Base-by-base conservation (phyloP, 2,329 filamentous ascomycete species). In the Chalaropsis thielavioides region DNA sequence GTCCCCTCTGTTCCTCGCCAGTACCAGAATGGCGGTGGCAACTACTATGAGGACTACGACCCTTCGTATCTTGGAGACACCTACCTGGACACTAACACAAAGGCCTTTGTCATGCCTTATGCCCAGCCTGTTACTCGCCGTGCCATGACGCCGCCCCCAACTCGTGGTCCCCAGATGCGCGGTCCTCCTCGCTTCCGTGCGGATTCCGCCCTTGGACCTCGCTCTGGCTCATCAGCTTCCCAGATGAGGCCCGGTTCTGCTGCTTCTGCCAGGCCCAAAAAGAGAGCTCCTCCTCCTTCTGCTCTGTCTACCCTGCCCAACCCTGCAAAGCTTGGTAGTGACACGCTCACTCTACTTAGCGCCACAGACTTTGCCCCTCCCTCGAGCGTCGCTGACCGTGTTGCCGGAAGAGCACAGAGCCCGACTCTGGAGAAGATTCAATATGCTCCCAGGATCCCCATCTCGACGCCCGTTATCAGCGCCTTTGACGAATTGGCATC, bases 131-230 rank as follows among this genome's bases (percentile, higher is more conserved):
- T 95, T 17, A 86, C 84, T 68, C 89, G 92, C 70, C 89, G 92
- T 71, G 92, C 92, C 63, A 96, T 97, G 92, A 97, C 92, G 22
- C 92, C 92, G 63, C 92, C 92, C 19, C 92, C 92, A 1, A 78
- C 79, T 61, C 46, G 62, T 43, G 78, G 78, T 59, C 72, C 78
- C 62, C 75, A 80, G 59, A 75, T 77, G 71, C 75, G 77, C 2
- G 73, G 74, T 27, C 74, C 75, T 58, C 77, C 75, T 46, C 76
- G 77, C 8, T 65, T 69, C 67, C 54, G 63, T 27, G 46, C 66
- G 19, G 63, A 64, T 41, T 67, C 66, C 22, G 56, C 66, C 43
- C 43, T 64, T 22, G 61, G 62, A 11, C 72, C 73, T 35, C 70
- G 74, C 5, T 70, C 70, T 43, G 71, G 71, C 46, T 75, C 73